Evolutionary conservation across 148 eudicot species (phyloP).

Genomic region (Dianthus caryophyllus): DNA sequence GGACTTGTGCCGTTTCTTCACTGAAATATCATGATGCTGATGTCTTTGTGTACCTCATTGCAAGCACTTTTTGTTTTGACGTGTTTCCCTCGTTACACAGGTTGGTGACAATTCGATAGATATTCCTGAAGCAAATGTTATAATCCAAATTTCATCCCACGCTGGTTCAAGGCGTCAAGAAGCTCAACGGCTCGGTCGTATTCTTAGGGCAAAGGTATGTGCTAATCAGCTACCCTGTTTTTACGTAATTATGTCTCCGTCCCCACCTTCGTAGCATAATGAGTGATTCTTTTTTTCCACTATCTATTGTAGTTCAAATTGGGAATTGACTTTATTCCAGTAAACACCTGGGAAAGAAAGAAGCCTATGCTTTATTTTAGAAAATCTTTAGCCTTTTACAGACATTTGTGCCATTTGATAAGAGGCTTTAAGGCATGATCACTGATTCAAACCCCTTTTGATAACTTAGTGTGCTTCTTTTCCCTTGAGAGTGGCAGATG

Average conservation of each 20-base stretch:
- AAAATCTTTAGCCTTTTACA: too few relatives aligned
- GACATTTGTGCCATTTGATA: too few relatives aligned
- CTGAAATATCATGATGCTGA: neutral
- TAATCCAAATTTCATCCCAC: constrained; percentile 94
- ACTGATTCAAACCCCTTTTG: too few relatives aligned
- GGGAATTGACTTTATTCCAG: neutral
- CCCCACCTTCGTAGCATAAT: neutral
- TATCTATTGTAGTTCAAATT: neutral
- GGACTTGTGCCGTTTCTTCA: too few relatives aligned
- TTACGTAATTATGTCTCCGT: neutral
- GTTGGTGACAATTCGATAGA: constrained; percentile 71
- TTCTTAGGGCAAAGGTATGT: constrained; percentile 97
- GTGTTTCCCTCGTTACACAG: constrained; percentile 26
- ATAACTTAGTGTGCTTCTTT: too few relatives aligned
- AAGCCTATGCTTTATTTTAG: neutral
- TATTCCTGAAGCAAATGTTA: constrained; percentile 84
- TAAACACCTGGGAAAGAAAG: neutral
- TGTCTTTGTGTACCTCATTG: neutral
- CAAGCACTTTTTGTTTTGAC: neutral
- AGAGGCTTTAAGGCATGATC: too few relatives aligned
- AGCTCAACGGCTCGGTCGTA: constrained; percentile 99
- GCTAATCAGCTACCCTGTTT: neutral
- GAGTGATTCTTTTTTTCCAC: neutral
- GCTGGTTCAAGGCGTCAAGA: constrained; percentile 99
- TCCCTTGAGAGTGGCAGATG: too few relatives aligned